Evolutionary conservation across 441 rosid species (phyloP).

Genomic region (Eutrema salsugineum): DNA sequence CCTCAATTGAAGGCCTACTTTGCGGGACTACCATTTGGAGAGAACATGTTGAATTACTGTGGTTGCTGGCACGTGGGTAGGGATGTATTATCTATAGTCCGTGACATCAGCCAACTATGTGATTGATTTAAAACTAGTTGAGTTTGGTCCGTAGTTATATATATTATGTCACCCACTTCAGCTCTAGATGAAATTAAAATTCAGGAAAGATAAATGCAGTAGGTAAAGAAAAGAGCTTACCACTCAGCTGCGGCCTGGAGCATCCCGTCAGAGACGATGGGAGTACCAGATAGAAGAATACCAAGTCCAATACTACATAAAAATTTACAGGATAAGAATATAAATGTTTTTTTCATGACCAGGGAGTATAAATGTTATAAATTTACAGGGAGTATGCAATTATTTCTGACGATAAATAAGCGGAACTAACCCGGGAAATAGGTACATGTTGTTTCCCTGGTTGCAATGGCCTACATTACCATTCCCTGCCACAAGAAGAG

Average conservation of each 20-base stretch:
- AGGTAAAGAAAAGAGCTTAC: conserved; percentile 37
- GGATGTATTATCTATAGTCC: too few species aligned
- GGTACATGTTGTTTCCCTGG: conserved; percentile 99
- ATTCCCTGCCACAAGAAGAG: conserved; percentile 52
- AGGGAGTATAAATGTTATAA: too few species aligned
- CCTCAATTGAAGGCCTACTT: not conserved
- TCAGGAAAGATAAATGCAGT: not conserved
- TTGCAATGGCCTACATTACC: conserved; percentile 88
- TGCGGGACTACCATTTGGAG: not conserved
- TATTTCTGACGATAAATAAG: not conserved
- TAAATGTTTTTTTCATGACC: not conserved
- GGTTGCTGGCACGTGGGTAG: too few species aligned
- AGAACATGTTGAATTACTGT: too few species aligned
- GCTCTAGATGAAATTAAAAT: not conserved
- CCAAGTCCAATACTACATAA: conserved; percentile 92
- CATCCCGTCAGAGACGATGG: conserved; percentile 93
- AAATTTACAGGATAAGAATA: conserved; percentile 10
- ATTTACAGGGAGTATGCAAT: not conserved
- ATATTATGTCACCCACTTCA: not conserved
- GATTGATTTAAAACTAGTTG: not conserved
- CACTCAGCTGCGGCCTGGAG: conserved; percentile 99
- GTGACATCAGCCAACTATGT: not conserved
- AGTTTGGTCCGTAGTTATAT: not conserved
- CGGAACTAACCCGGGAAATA: conserved; percentile 90
- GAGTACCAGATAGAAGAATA: conserved; percentile 91